Evolutionary conservation across 2,329 filamentous ascomycete genomes (phyloP), one percentile per base, ranked within the genome.

Genomic region (Cladosporium sp.): DNA sequence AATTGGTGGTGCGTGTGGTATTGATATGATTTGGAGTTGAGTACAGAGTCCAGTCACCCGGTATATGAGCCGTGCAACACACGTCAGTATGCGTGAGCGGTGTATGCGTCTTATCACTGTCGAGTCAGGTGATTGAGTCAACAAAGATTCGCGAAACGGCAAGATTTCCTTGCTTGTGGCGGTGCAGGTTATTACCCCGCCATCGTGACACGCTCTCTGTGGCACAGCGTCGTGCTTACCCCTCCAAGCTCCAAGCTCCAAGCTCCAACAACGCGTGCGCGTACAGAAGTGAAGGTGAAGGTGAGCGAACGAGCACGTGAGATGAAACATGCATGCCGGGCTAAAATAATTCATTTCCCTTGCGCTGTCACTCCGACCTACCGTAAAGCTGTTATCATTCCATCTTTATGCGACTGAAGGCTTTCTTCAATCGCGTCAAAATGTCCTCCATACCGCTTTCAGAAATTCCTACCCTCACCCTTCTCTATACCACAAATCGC

Each of bases 401-500:
- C n/a, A n/a, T n/a, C n/a, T n/a, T n/a, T n/a, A n/a, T n/a, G n/a
- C n/a, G n/a, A n/a, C n/a, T n/a, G n/a, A n/a, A n/a, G 8, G 28
- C 28, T 9, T 19, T 22, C 45, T 35, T 48, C 45, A n/a, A 9
- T 19, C 44, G 44, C 44, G 24, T 17, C 45, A 35, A 17, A 19
- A 48, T 48, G 45, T 34, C 51, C 10, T 19, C 51, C 12, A 45
- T 54, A 5, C 15, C 40, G 1, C 73, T 82, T 51, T 66, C 76
- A 61, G 78, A 86, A 25, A 86, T 90, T 50, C 85, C 84, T 4
- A 84, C 82, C 34, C 74, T 90, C 60, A 77, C 79, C 36, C 73
- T 82, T 42, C 83, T 93, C 60, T 94, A 93, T 77, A 80, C 81
- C 65, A 71, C 78, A 17, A 75, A 78, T 58, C 76, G 77, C 61